phyloP scores from a whole-genome alignment of 345 rosid species.

The Lagerstroemia speciosa region DNA sequence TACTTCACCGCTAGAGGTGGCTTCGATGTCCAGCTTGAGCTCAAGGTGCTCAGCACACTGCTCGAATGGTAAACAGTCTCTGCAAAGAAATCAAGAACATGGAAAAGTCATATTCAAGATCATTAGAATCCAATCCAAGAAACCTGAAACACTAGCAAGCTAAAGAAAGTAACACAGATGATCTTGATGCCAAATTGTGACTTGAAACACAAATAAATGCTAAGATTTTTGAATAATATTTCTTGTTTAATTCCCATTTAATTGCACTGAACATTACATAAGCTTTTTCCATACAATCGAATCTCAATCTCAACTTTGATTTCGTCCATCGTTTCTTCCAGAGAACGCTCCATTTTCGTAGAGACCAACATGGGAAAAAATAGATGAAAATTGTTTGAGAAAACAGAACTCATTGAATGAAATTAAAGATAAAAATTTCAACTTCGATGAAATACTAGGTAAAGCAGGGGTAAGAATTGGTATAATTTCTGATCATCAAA shows the following conservation, averaged over 20 bases:
- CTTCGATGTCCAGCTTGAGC: slow-evolving; percentile 93
- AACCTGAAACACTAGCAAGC: background rate
- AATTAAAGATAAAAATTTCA: too few species aligned
- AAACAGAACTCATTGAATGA: too few species aligned
- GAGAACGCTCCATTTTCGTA: background rate
- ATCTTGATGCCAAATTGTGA: background rate
- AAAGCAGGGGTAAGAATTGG: too few species aligned
- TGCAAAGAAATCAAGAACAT: slow-evolving; percentile 19
- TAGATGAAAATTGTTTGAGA: too few species aligned
- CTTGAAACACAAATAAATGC: background rate
- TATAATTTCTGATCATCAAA: too few species aligned
- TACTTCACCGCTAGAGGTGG: slow-evolving; percentile 93
- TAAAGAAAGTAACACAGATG: background rate
- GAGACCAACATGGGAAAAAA: background rate
- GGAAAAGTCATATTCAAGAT: background rate
- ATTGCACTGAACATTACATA: background rate
- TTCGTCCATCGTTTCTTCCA: background rate
- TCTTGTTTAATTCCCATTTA: background rate
- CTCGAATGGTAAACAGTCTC: slow-evolving; percentile 95
- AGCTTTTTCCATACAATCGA: background rate
- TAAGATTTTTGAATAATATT: background rate
- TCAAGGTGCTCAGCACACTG: slow-evolving; percentile 72
- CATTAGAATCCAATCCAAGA: background rate
- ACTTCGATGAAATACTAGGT: too few species aligned
- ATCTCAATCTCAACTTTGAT: background rate